Percentiles rank a stretch among this genome's conserved stretches.
phyloP scores from a whole-genome alignment of 495 filamentous ascomycete species.

The Alectoria sarmentosa region DNA sequence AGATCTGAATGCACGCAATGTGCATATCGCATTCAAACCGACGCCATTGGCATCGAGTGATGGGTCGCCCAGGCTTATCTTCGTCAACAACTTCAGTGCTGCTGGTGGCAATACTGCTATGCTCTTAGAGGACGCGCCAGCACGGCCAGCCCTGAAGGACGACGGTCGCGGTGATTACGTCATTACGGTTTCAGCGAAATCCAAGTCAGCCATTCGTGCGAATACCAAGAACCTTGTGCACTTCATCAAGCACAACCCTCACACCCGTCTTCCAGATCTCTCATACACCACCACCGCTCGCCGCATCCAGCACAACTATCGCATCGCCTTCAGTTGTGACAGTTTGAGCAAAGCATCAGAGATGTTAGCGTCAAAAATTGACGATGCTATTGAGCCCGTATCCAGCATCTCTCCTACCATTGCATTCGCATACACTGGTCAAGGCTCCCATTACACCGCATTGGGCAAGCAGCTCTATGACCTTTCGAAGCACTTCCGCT shows the following conservation, averaged over 20 bases:
- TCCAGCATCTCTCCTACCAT: slow-evolving; percentile 40
- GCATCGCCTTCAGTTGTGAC: slow-evolving; percentile 54
- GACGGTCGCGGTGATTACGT: slow-evolving; percentile 48
- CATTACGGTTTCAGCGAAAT: slow-evolving; percentile 48
- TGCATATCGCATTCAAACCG: slow-evolving; percentile 57
- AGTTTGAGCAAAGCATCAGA: slow-evolving; percentile 31
- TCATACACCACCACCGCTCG: slow-evolving; percentile 80
- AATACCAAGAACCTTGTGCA: slow-evolving; percentile 46
- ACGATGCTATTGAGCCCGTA: slow-evolving; percentile 31
- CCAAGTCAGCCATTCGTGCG: slow-evolving; percentile 48
- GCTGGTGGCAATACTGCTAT: slow-evolving; percentile 49
- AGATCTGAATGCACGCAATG: slow-evolving; percentile 66
- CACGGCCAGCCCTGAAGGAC: slow-evolving; percentile 35
- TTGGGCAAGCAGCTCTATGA: slow-evolving; percentile 59
- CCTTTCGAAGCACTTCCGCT: slow-evolving; percentile 55
- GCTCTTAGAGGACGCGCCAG: slow-evolving; percentile 49
- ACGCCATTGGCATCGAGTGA: slow-evolving; percentile 57
- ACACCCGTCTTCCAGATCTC: slow-evolving; percentile 44
- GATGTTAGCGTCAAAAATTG: slow-evolving; percentile 24
- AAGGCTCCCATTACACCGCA: slow-evolving; percentile 55
- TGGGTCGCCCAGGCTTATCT: slow-evolving; percentile 55
- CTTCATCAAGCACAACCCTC: slow-evolving; percentile 45
- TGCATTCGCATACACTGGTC: slow-evolving; percentile 60
- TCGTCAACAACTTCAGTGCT: slow-evolving; percentile 63
- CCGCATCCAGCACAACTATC: slow-evolving; percentile 73